Base-by-base conservation (phyloP, 1,139 yeast species). In the Hansenula sp. region DNA sequence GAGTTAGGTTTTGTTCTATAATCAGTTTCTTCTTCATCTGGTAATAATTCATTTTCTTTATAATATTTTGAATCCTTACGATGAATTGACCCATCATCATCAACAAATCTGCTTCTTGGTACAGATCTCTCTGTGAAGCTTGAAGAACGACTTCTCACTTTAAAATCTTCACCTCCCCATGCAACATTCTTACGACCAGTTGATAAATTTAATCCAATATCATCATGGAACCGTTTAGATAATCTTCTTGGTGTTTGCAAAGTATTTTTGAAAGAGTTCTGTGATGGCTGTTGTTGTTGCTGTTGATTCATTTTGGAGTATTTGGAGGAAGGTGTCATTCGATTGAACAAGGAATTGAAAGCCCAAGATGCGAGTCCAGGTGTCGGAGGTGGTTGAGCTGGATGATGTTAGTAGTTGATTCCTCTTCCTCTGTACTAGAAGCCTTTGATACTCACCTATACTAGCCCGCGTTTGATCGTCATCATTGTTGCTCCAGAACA, bases 291-390 rank as follows among this genome's bases (percentile, higher is more conserved):
- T 3, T 7, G 10, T 18, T 17, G 19, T 11, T 4, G 9, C 17
- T 21, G 21, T 8, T 27, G 19, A 8, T 30, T 20, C 10, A 34
- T 25, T 3, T 34, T 33, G 2, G 38, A 22, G 37, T 53, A 53
- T 39, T 55, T 55, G 2, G 51, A 37, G 25, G 50, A 42, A 3
- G 59, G 59, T 1, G 57, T 53, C 30, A 49, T 46, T 12, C 39
- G 46, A 34, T 41, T 49, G 44, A 55, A 52, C 6, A 55, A 28
- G 1, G 59, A 52, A 34, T 47, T 45, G 42, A 47, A 47, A 0
- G 55, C 56, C 59, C 59, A 55, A 4, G 43, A 37, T 1, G 55
- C 55, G n/a, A 52, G 34, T 2, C 56, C 57, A 2, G 56, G 57
- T 1, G 55, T 51, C 16, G 51, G 44, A 13, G 48, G 51, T 4